Conservation (phyloP, 371 early-diverging fungal species). For the Dinochytrium kinnereticum region DNA sequence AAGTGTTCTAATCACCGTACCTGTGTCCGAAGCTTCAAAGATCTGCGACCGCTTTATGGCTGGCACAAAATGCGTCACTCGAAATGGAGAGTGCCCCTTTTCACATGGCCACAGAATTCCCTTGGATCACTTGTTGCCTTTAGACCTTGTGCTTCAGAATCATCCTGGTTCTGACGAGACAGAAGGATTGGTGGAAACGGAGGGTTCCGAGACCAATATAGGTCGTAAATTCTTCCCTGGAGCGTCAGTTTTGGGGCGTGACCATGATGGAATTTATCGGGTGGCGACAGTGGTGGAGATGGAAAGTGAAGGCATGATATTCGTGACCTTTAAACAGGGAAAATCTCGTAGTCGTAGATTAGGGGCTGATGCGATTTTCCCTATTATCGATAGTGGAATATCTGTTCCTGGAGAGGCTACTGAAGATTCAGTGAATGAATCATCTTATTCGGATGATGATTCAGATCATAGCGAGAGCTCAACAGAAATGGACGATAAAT, state of each 20-base stretch:
- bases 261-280: not conserved
- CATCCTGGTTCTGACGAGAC: not conserved
- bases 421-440: not conserved
- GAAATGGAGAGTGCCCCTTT: not conserved
- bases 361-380: not conserved
- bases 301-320: not conserved
- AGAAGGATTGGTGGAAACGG: not conserved
- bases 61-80: not conserved
- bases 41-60: slow-evolving; percentile 2
- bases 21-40: not conserved
- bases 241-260: not conserved
- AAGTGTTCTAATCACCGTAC: not conserved
- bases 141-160: not conserved
- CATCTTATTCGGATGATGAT: not conserved
- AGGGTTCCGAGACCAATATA: not conserved
- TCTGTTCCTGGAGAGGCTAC: not conserved
- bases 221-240: not conserved
- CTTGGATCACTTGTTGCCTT: not conserved
- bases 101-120: slow-evolving; percentile 9
- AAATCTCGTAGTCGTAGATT: too few relatives aligned
- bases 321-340: not conserved
- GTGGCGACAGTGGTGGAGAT: not conserved
- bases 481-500: not conserved
- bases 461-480: not conserved
- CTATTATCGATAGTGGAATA: not conserved